Percentiles rank a stretch among this genome's conserved stretches.
Evolutionary conservation across 441 rosid genomes (phyloP).

Genomic region (Erodium trifolium): DNA sequence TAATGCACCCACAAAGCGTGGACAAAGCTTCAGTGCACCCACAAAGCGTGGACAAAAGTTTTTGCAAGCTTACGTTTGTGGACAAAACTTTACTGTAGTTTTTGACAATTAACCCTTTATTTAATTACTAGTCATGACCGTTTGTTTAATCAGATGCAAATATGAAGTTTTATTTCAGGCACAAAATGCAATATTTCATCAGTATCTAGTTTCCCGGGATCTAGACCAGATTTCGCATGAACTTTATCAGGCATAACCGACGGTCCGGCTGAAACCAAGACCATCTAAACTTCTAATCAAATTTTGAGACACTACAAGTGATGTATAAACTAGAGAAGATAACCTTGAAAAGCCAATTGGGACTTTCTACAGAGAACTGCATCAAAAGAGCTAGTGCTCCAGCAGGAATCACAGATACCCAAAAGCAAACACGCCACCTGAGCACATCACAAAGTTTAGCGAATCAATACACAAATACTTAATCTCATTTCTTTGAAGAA

Average conservation of each 20-base stretch:
- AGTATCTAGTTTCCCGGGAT: background rate
- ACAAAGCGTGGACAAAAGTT: no score
- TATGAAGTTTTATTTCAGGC: background rate
- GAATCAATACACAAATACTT: background rate
- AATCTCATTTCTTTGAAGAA: background rate
- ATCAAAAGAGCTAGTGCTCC: conserved; percentile 63
- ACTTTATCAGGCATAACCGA: background rate
- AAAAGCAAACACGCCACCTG: conserved; percentile 98
- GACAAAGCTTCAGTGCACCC: no score
- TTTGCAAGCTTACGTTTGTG: no score
- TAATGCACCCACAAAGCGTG: no score
- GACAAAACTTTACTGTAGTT: no score
- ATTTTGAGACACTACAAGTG: conserved; percentile 5
- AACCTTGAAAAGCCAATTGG: conserved; percentile 97
- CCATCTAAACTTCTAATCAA: background rate
- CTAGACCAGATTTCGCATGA: background rate
- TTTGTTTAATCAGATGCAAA: background rate
- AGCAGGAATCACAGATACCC: conserved; percentile 79
- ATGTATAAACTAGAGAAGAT: conserved; percentile 16
- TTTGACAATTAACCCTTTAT: no score
- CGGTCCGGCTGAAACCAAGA: conserved; percentile 3
- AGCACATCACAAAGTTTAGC: conserved; percentile 7
- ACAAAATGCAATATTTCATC: no score
- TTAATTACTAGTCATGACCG: background rate
- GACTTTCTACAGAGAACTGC: conserved; percentile 77